Conservation (phyloP, 768 basidiomycete species). For the Termitomyces sp. region DNA sequence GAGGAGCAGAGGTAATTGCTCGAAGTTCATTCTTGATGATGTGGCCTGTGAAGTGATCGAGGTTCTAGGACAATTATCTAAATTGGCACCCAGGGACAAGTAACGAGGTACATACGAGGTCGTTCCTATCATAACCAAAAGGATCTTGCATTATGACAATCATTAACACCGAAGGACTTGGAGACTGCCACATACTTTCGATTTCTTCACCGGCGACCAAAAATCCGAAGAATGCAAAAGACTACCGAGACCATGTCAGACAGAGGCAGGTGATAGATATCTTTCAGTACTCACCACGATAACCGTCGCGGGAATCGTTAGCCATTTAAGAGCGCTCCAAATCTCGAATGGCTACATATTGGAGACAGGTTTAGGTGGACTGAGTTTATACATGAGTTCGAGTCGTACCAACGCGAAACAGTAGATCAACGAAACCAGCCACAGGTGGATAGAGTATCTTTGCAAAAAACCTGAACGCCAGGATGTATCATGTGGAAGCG, state of each 20-base stretch:
- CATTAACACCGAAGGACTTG: slow-evolving; percentile 1
- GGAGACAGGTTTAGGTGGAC: neutral
- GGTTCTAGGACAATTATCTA: slow-evolving; percentile 31
- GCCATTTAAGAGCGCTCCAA: slow-evolving; percentile 46
- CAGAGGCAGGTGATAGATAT: slow-evolving; percentile 13
- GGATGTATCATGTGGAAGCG: neutral
- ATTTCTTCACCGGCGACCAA: slow-evolving; percentile 72
- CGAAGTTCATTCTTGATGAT: slow-evolving; percentile 67
- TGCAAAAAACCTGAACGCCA: neutral
- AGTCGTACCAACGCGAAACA: slow-evolving; percentile 50
- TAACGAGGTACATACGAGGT: slow-evolving; percentile 39
- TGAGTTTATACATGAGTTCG: neutral
- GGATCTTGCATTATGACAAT: slow-evolving; percentile 27
- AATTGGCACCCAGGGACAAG: neutral
- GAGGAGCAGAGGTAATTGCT: slow-evolving; percentile 54
- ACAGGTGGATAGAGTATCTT: slow-evolving; percentile 66
- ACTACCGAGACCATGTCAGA: slow-evolving; percentile 23
- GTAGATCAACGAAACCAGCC: slow-evolving; percentile 60
- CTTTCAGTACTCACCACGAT: slow-evolving; percentile 31
- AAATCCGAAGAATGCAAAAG: slow-evolving; percentile 72
- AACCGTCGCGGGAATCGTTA: slow-evolving; percentile 61
- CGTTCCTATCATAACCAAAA: slow-evolving; percentile 69
- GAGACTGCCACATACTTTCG: slow-evolving; percentile 46
- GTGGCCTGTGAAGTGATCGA: slow-evolving; percentile 67
- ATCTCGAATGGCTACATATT: slow-evolving; percentile 58